Percentiles rank a stretch among this genome's conserved stretches.
Conservation (phyloP, 2,329 filamentous ascomycete species). For the Penicillium sp. region DNA sequence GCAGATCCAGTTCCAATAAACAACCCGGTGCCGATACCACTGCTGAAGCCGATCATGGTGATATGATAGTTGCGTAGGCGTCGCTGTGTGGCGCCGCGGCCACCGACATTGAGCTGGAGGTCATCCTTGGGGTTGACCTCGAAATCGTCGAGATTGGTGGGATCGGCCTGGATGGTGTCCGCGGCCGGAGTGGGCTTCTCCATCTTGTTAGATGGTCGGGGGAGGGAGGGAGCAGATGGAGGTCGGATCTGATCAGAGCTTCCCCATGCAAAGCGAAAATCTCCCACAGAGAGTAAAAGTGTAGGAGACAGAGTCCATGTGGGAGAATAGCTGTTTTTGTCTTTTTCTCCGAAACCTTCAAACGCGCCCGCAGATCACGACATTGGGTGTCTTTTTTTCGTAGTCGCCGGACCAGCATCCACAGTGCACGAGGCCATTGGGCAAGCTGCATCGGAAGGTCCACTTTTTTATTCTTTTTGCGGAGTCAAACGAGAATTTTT, state of each 20-base stretch:
- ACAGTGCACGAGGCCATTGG: constrained; percentile 23
- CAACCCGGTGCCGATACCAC: constrained; percentile 68
- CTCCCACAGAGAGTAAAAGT: not conserved
- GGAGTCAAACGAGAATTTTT: constrained; percentile 19
- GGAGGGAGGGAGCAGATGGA: too few relatives aligned
- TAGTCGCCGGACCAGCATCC: constrained; percentile 8
- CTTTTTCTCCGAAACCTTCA: constrained; percentile 12
- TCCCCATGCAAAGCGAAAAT: constrained; percentile 3
- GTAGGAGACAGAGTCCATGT: not conserved
- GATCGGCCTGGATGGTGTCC: constrained; percentile 20
- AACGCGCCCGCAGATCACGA: constrained; percentile 20
- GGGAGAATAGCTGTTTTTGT: constrained; percentile 12
- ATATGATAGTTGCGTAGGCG: constrained; percentile 41
- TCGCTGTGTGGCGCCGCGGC: constrained; percentile 37
- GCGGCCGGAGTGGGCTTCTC: constrained; percentile 20
- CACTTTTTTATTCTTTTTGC: constrained; percentile 13
- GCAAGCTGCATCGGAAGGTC: not conserved
- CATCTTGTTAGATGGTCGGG: constrained; percentile 2
- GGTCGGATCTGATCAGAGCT: not conserved
- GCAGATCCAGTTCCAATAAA: constrained; percentile 81
- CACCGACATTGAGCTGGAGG: constrained; percentile 38
- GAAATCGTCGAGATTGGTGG: constrained; percentile 12
- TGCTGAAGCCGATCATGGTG: constrained; percentile 39
- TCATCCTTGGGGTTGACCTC: constrained; percentile 28
- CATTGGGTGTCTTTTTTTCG: constrained; percentile 10